Base-by-base conservation (phyloP, 192 early-diverging fungal genomes). In the Podila minutissima region DNA sequence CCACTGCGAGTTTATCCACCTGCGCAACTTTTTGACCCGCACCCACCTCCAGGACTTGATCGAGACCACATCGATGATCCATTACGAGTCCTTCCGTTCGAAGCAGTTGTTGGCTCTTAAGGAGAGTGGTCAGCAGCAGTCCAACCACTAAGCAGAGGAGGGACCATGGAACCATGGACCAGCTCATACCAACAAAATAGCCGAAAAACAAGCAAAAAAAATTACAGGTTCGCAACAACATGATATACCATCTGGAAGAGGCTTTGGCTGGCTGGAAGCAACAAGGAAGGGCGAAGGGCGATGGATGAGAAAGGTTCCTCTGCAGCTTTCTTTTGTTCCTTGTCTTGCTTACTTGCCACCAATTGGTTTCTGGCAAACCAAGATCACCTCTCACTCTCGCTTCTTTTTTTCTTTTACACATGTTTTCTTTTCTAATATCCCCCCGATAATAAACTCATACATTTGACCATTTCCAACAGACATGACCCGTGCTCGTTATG, bases 21-120 rank as follows among this genome's bases (percentile, higher is more conserved):
- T 99, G 66, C 93, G 97, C 84, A 94, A 98, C 88, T 94, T 96
- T 84, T 86, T 95, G 75, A 93, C 92, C 48, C 90, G 95, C 85
- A 98, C 97, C n/a, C 98, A 99, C 75, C 81, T 99, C 50, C 94
- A 97, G 72, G 98, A 99, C 75, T 86, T 99, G 83, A 93, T 98
- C 69, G 98, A 99, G 76, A 95, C 95, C 49, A 99, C 98, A 17
- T 89, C 94, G 10, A 89, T 92, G 74, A 90, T 97, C 64, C 97
- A 98, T 83, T 99, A 99, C 86, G 97, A 99, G 86, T 89, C 92
- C 41, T 99, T 97, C 95, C 91, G 98, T 63, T 93, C 89, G 26
- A 90, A 90, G 74, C 89, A 90, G 69, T 67, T 90, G 62, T 74
- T 90, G 64, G 89, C 89, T 60, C 72, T 90, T 38, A 88, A 88